Conservation (phyloP, 768 basidiomycete genomes). For the Coprinopsis cinerea region DNA sequence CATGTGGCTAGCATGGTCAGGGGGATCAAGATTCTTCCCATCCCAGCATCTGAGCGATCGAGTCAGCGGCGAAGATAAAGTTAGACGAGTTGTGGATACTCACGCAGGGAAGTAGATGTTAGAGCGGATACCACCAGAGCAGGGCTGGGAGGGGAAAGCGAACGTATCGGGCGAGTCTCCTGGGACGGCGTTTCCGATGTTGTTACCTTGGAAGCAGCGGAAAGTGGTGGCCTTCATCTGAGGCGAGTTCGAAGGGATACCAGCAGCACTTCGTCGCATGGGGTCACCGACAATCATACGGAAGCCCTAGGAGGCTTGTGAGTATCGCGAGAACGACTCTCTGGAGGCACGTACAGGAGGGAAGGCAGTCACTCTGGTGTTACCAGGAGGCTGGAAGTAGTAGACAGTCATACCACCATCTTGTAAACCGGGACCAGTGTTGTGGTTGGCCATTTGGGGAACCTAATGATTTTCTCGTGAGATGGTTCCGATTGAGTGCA, state of each 20-base stretch:
- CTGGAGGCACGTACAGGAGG: background rate
- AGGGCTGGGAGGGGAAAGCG: conserved; percentile 3
- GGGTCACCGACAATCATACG: conserved; percentile 11
- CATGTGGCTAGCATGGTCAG: conserved; percentile 2
- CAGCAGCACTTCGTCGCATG: conserved; percentile 3
- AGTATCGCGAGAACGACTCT: background rate
- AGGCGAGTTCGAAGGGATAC: conserved; percentile 1
- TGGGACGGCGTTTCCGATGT: conserved; percentile 1
- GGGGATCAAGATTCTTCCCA: conserved; percentile 5
- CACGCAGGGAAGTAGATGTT: conserved; percentile 11
- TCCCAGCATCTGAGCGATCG: conserved; percentile 1
- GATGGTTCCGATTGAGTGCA: background rate
- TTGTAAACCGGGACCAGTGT: background rate
- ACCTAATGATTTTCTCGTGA: background rate
- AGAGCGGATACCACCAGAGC: conserved; percentile 8
- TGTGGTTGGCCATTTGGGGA: conserved; percentile 7
- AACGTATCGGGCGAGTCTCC: conserved; percentile 4
- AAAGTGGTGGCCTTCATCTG: conserved; percentile 1
- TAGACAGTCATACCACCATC: conserved; percentile 7
- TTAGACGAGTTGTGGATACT: background rate
- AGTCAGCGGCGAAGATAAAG: background rate
- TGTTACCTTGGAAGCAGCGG: conserved; percentile 10
- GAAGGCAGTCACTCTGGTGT: conserved; percentile 2
- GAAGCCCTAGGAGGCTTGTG: conserved; percentile 4
- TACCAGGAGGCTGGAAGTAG: conserved; percentile 7